Evolutionary conservation across 345 rosid species (phyloP), one percentile per base, ranked within the genome.

Genomic region (Populus simonii): DNA sequence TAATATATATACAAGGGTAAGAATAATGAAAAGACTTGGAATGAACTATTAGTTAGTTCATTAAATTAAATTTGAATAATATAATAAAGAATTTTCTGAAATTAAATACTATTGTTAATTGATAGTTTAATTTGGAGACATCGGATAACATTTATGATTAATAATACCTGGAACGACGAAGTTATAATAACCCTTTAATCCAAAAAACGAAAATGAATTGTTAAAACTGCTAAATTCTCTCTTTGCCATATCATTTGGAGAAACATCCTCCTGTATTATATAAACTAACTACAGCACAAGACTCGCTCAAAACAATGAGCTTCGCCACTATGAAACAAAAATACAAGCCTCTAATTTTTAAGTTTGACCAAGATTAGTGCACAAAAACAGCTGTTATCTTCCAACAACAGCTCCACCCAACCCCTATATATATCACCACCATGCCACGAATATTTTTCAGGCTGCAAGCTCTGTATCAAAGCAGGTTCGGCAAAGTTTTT

Each of bases 401-500:
- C 73, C 43, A 27, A 68, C 23, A 27, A 63, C 4, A 66, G 38
- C 66, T 18, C 41, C 66, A 75, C 39, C 22, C 36, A 15, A n/a
- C 12, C 22, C 67, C 45, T 55, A 31, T 68, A 79, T 67, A 61
- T 25, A 73, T 25, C 15, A 27, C 13, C 10, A 1, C 27, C 23
- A 18, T 27, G 49, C 55, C 61, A 23, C 65, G 59, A n/a, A 1
- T 31, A 10, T 20, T 41, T 11, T 5, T 74, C 74, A 79, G 82
- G 78, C 78, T 43, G 70, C 82, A 68, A 68, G 10, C 15, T 68
- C 77, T 31, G 43, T 20, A 20, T 43, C 22, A 27, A 62, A 81
- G 70, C 80, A 67, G 20, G 76, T 66, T 76, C 83, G 59, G 79
- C 83, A 51, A n/a, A 70, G 71, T 39, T 5, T 59, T 29, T 29